phyloP scores from a whole-genome alignment of 768 basidiomycete genomes.

The Pisolithus microcarpus region DNA sequence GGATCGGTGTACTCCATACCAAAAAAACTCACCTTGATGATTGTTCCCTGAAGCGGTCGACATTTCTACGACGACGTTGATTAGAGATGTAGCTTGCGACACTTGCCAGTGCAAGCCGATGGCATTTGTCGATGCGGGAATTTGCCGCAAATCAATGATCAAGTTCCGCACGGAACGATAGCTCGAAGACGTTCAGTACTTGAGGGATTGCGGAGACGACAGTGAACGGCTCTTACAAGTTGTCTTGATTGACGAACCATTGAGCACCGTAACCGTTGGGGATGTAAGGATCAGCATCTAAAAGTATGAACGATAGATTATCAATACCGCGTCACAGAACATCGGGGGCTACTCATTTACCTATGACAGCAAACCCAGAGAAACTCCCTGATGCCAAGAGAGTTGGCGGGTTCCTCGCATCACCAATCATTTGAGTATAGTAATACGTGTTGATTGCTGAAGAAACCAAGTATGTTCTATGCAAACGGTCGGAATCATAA shows the following conservation, averaged over 20 bases:
- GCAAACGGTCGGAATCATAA: background rate
- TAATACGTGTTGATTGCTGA: slow-evolving; percentile 22
- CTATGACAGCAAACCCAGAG: slow-evolving; percentile 28
- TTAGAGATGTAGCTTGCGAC: slow-evolving; percentile 63
- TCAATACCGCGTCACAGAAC: too few relatives aligned
- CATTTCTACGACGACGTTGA: slow-evolving; percentile 65
- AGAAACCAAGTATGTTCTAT: slow-evolving; percentile 16
- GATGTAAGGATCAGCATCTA: slow-evolving; percentile 67
- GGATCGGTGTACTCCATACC: background rate
- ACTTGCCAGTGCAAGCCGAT: slow-evolving; percentile 78
- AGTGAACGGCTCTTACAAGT: slow-evolving; percentile 39
- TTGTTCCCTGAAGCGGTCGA: slow-evolving; percentile 48
- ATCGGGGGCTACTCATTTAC: slow-evolving; percentile 6
- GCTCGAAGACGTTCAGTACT: slow-evolving; percentile 23
- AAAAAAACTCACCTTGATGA: slow-evolving; percentile 47
- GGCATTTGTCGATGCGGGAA: slow-evolving; percentile 42
- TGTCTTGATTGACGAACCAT: slow-evolving; percentile 51
- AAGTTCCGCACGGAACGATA: slow-evolving; percentile 66
- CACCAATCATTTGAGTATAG: slow-evolving; percentile 30
- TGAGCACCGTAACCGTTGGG: slow-evolving; percentile 49
- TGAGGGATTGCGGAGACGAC: background rate
- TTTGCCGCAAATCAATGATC: slow-evolving; percentile 47
- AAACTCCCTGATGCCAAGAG: slow-evolving; percentile 26
- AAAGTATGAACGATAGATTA: background rate
- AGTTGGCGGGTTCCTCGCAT: slow-evolving; percentile 26